Conservation (phyloP, 225 moss, liverwort and hornwort species). For the Physcomitrellopsis africana region DNA sequence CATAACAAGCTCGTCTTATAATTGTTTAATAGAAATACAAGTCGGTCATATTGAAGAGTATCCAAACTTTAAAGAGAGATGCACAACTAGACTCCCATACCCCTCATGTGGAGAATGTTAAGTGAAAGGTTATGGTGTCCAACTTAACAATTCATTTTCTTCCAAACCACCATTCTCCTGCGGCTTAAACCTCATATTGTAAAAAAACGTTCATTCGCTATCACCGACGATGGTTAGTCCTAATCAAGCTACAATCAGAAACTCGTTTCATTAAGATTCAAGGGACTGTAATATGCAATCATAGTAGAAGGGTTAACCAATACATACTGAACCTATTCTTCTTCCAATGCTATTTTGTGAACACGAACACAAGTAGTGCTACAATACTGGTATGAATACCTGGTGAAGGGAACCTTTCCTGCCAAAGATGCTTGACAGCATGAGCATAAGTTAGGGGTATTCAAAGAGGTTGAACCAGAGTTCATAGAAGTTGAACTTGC, state of each 20-base stretch:
- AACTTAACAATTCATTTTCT: no score
- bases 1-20: no score
- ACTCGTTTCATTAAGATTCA: conserved; percentile 9
- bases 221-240: neutral
- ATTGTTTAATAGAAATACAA: no score
- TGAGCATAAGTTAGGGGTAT: conserved; percentile 58
- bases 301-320: conserved; percentile 10
- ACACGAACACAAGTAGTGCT: conserved; percentile 97
- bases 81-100: no score
- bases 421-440: conserved; percentile 81
- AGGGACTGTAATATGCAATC: conserved; percentile 14
- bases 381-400: conserved; percentile 77
- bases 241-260: neutral
- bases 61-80: no score
- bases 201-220: neutral
- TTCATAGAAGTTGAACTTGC: conserved; percentile 28
- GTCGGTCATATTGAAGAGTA: no score
- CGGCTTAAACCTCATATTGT: no score
- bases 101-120: no score
- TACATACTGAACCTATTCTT: conserved; percentile 34
- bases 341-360: conserved; percentile 72
- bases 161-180: no score
- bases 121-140: no score
- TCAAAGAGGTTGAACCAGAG: conserved; percentile 40
- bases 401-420: conserved; percentile 81